These are phyloP conservation scores for Sclerotinia spermophila DNA, from an alignment of 2,329 filamentous ascomycete genomes.

Conservation along the genomic window DNA sequence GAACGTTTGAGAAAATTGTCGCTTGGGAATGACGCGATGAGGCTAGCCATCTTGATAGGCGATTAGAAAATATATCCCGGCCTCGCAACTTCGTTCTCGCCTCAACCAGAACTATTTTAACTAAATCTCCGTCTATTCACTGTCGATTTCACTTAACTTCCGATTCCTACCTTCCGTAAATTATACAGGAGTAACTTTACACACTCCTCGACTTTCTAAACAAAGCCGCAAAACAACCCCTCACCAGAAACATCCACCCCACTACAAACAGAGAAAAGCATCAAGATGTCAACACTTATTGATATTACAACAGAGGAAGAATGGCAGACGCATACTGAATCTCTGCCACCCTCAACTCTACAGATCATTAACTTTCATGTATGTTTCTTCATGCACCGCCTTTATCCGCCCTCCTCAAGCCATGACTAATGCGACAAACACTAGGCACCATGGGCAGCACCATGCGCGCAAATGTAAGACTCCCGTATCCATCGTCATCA, in stretches of 20 bases:
- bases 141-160: not conserved
- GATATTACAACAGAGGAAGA: conserved; percentile 71
- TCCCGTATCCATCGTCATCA: not conserved
- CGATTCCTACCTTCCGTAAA: not conserved
- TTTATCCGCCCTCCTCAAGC: not conserved
- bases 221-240: not conserved
- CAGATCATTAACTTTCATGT: conserved; percentile 85
- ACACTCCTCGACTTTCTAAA: not conserved
- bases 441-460: conserved; percentile 84
- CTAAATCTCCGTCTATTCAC: not conserved
- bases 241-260: conserved; percentile 14
- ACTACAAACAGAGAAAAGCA: not conserved
- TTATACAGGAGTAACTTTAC: not conserved
- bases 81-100: not conserved
- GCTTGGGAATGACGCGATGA: conserved; percentile 19
- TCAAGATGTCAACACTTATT: conserved; percentile 68
- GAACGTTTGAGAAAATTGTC: conserved; percentile 6
- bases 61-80: conserved; percentile 20
- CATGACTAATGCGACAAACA: conserved; percentile 14
- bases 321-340: conserved; percentile 66
- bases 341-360: conserved; percentile 66
- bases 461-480: conserved; percentile 39
- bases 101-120: not conserved
- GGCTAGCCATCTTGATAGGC: conserved; percentile 14
- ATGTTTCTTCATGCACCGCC: not conserved